Percentiles rank a stretch among this genome's conserved stretches.
phyloP scores from a whole-genome alignment of 1,284 basidiomycete genomes.

The Caloboletus firmus region DNA sequence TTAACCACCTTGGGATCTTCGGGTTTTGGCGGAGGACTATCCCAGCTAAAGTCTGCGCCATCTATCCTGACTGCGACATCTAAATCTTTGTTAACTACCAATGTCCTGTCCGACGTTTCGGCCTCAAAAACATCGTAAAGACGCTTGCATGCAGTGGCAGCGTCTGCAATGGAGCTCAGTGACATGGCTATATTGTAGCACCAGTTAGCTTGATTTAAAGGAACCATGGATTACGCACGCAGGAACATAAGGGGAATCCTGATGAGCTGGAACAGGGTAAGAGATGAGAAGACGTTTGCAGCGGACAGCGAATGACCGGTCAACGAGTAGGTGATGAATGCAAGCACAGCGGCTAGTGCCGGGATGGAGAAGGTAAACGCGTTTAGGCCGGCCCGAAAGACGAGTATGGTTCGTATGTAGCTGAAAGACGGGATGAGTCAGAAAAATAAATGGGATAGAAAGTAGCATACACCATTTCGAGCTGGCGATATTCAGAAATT shows the following conservation, averaged over 20 bases:
- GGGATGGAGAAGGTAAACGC: constrained; percentile 73
- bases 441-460: neutral
- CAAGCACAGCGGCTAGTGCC: constrained; percentile 78
- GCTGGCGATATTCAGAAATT: constrained; percentile 67
- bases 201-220: neutral
- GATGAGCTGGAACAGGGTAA: constrained; percentile 80
- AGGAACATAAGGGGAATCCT: constrained; percentile 76
- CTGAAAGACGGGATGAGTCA: constrained; percentile 28
- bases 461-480: constrained; percentile 64
- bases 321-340: constrained; percentile 81
- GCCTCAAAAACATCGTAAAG: constrained; percentile 75
- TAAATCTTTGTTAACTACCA: constrained; percentile 50
- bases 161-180: constrained; percentile 76
- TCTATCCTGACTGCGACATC: constrained; percentile 64
- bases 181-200: constrained; percentile 55
- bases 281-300: constrained; percentile 75
- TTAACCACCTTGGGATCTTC: constrained; percentile 35
- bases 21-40: constrained; percentile 61
- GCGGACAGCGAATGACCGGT: constrained; percentile 69
- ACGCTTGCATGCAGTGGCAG: constrained; percentile 70
- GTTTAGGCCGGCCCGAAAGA: constrained; percentile 71
- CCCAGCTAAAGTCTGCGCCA: constrained; percentile 82
- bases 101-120: constrained; percentile 64
- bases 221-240: constrained; percentile 1
- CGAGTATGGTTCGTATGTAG: constrained; percentile 73